phyloP scores from a whole-genome alignment of 495 filamentous ascomycete genomes.

The Aspergillus biplanus region DNA sequence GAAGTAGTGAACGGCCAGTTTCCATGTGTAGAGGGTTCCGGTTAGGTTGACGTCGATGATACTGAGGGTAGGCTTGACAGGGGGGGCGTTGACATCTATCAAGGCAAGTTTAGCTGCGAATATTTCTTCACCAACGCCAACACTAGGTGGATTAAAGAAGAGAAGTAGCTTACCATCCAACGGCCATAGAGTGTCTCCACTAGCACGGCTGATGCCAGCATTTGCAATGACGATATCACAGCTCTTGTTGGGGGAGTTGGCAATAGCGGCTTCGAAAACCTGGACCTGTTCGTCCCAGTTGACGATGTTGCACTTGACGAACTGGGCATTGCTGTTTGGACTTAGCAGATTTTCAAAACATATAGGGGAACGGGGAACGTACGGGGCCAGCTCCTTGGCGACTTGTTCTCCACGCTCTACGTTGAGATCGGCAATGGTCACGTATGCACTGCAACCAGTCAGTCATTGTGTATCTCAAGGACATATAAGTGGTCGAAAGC shows the following conservation, averaged over 20 bases:
- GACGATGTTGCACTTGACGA: conserved; percentile 28
- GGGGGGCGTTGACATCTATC: conserved; percentile 35
- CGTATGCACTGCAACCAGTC: conserved; percentile 24
- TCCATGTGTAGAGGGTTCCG: conserved; percentile 44
- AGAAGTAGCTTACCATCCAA: conserved; percentile 32
- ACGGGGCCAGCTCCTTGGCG: conserved; percentile 27
- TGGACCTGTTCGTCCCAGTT: conserved; percentile 28
- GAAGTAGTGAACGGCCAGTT: conserved; percentile 51
- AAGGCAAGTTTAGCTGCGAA: too few relatives aligned
- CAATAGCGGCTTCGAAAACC: conserved; percentile 25
- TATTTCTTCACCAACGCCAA: too few relatives aligned
- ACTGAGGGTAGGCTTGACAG: conserved; percentile 41
- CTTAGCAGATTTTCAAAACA: background rate
- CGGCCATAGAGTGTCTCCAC: conserved; percentile 34
- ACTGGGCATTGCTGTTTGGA: conserved; percentile 25
- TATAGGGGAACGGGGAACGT: background rate
- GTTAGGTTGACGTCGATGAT: conserved; percentile 47
- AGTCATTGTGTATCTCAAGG: background rate
- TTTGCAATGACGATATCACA: conserved; percentile 39
- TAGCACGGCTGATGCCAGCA: conserved; percentile 42
- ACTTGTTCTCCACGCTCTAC: conserved; percentile 29
- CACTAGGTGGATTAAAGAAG: background rate
- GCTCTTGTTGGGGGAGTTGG: conserved; percentile 25
- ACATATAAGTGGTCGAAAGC: background rate
- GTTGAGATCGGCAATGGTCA: conserved; percentile 45